Evolutionary conservation across 192 early-diverging fungal genomes (phyloP), one percentile per base, ranked within the genome.

Genomic region (Umbelopsis ramanniana): DNA sequence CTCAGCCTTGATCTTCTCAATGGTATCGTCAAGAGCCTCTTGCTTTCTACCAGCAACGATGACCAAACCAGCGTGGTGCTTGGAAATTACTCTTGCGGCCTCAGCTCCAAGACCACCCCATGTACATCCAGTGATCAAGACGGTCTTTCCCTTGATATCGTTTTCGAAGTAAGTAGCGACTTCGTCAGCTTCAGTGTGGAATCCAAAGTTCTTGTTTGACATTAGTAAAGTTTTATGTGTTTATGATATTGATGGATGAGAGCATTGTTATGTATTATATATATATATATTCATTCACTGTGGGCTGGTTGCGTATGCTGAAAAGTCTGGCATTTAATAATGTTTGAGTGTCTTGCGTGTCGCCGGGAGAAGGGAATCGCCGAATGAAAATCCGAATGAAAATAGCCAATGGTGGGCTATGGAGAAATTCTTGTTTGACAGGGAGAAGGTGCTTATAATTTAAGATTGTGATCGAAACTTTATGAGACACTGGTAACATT

Each of bases 1-100:
- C 22, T 66, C 68, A 24, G 46, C 40, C n/a, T 74, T 74, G 38
- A 78, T 78, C 60, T 78, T 69, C 2, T 55, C 50, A 35, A 74
- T 46, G 33, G 66, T 46, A 10, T 10, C 50, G n/a, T 72, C 22
- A 5, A 69, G 66, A 29, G 70, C 63, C 48, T 73, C 72, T 29
- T 55, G 52, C 29, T 53, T 75, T 35, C 74, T 55, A 35, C 74
- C 60, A 26, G 68, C 74, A 46, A 75, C 37, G 21, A 75, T 70
- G 8, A 50, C 17, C 23, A 67, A 69, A n/a, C 12, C 23, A 9
- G 67, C 45, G 19, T 63, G 6, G 10, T 48, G 45, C 67, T 46
- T 48, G 23, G 67, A 40, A 4, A 68, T 24, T 1, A 45, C 67
- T 26, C 67, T 1, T 46, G 67, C 46, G 33, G 67, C 23, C 15